Conservation (phyloP, 208 protist genomes). For the Trichomonas vaginalis region DNA sequence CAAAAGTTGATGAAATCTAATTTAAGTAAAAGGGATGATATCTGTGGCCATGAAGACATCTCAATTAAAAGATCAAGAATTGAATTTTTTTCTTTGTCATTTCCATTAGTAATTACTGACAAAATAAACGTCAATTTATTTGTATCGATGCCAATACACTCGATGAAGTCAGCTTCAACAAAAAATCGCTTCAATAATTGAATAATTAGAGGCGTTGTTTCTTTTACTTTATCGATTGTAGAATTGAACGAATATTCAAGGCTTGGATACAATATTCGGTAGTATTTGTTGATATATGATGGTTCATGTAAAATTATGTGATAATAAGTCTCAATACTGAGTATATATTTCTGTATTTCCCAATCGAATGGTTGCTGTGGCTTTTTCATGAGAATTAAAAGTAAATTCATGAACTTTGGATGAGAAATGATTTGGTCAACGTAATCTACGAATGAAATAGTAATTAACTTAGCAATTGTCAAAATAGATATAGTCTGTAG, state of each 20-base stretch:
- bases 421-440: not conserved
- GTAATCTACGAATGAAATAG: not conserved
- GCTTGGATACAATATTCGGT: not conserved
- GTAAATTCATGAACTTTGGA: not conserved
- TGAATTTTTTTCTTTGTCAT: not conserved
- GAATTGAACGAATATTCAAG: not conserved
- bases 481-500: not conserved
- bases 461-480: not conserved
- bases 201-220: not conserved
- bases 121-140: not conserved
- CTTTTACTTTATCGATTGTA: not conserved
- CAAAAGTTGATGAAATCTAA: not conserved
- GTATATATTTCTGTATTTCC: not conserved
- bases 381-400: not conserved
- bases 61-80: not conserved
- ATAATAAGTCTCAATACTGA: not conserved
- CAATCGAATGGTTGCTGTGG: not conserved
- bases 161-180: not conserved
- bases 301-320: not conserved
- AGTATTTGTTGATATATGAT: not conserved
- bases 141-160: not conserved
- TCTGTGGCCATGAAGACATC: not conserved
- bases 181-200: not conserved
- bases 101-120: not conserved
- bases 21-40: not conserved